phyloP scores from a whole-genome alignment of 192 early-diverging fungal genomes.

The Podila clonocystis region DNA sequence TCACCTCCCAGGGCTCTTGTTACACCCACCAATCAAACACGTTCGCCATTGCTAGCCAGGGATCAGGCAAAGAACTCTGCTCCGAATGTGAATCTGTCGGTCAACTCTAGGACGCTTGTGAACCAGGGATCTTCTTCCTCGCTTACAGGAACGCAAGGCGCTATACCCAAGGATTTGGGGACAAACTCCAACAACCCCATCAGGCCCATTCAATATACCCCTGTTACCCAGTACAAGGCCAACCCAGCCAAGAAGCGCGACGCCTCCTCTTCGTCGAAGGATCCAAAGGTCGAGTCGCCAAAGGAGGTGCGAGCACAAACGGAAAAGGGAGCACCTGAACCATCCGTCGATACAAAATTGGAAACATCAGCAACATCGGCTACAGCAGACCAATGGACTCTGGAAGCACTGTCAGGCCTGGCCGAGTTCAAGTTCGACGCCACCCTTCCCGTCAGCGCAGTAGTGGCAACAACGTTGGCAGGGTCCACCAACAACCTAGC shows the following conservation, averaged over 20 bases:
- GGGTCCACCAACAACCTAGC: slow-evolving; percentile 7
- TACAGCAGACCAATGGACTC: slow-evolving; percentile 19
- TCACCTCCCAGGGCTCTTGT: not conserved
- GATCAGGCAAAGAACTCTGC: not conserved
- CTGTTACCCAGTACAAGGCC: slow-evolving; percentile 38
- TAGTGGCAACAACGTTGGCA: slow-evolving; percentile 15
- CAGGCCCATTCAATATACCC: slow-evolving; percentile 48
- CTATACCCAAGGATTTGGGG: not conserved
- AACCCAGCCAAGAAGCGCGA: slow-evolving; percentile 20
- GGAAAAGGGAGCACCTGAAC: not conserved
- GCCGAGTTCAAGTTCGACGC: slow-evolving; percentile 33
- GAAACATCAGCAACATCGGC: not conserved
- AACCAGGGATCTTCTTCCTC: slow-evolving; percentile 39
- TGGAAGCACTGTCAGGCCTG: slow-evolving; percentile 30
- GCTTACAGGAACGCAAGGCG: not conserved
- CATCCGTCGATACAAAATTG: not conserved
- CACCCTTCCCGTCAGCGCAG: slow-evolving; percentile 16
- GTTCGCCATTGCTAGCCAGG: not conserved
- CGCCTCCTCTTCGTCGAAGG: not conserved
- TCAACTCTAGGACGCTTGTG: slow-evolving; percentile 15
- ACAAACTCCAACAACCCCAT: slow-evolving; percentile 19
- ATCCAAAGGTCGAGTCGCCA: not conserved
- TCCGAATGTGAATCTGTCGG: not conserved
- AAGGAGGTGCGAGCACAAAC: not conserved
- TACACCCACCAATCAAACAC: not conserved